These are phyloP conservation scores for Cenchrus americanus DNA, from an alignment of 176 grass and related monocot species.

Conservation along the genomic window DNA sequence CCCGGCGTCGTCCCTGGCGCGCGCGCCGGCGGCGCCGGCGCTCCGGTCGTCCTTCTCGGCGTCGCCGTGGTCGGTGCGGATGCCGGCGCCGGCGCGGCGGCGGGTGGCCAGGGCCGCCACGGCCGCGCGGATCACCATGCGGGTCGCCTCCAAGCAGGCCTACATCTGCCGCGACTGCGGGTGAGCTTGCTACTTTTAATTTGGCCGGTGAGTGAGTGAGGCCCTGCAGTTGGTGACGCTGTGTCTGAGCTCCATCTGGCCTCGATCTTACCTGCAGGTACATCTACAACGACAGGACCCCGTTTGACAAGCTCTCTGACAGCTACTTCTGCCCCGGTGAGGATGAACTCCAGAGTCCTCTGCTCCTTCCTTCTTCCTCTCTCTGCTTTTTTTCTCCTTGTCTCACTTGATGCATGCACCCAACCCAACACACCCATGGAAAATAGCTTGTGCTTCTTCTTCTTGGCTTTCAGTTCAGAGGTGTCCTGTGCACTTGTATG, in stretches of 20 bases:
- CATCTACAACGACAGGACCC: conserved; percentile 88
- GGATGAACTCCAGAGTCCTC: neutral
- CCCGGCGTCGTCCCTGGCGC: conserved; percentile 35
- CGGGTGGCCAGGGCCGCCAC: conserved; percentile 27
- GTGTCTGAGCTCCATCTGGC: no score
- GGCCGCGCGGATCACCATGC: conserved; percentile 65
- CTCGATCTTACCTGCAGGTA: conserved; percentile 49
- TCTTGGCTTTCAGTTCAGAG: no score
- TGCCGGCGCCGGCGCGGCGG: conserved; percentile 36
- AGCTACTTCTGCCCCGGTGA: conserved; percentile 95
- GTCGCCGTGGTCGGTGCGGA: conserved; percentile 42
- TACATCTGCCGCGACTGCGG: conserved; percentile 99
- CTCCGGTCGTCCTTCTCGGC: conserved; percentile 53
- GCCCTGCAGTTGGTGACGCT: no score
- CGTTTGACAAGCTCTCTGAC: conserved; percentile 85
- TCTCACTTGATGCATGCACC: no score
- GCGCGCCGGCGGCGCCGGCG: conserved; percentile 35
- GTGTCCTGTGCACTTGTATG: no score
- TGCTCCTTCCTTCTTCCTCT: no score
- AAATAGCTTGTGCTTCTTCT: no score
- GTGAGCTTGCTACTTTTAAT: conserved; percentile 37
- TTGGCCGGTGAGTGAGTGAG: no score
- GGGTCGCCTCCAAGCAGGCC: conserved; percentile 70
- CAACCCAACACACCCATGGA: no score
- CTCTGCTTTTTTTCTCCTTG: no score